phyloP scores from a whole-genome alignment of 441 rosid genomes.

The Arabidopsis hybrid region DNA sequence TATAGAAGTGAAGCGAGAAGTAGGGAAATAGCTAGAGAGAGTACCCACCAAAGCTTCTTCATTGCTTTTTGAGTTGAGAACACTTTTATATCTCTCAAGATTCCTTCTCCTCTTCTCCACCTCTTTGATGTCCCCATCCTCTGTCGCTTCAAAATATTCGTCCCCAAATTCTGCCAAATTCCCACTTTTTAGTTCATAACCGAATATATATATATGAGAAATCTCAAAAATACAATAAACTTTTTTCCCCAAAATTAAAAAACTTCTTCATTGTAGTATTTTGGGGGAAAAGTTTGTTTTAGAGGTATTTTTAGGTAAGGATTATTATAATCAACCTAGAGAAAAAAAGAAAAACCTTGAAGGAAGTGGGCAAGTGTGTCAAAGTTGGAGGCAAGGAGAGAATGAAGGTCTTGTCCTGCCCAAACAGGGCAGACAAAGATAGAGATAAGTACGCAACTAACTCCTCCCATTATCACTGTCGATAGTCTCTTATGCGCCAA shows the following conservation, averaged over 20 bases:
- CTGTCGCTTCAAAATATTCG: conserved; percentile 52
- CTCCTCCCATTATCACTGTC: conserved; percentile 68
- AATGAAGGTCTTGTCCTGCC: conserved; percentile 86
- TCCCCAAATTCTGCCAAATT: conserved; percentile 66
- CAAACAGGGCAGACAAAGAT: conserved; percentile 73
- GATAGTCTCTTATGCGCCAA: conserved; percentile 62
- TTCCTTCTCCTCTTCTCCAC: conserved; percentile 45
- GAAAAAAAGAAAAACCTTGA: conserved; percentile 54
- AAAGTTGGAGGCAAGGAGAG: conserved; percentile 56
- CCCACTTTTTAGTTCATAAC: conserved; percentile 10
- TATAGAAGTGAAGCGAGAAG: background rate
- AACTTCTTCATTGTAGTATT: background rate
- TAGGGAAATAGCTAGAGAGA: background rate
- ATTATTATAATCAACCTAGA: background rate
- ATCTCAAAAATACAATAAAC: background rate
- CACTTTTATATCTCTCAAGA: conserved; percentile 59
- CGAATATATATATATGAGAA: background rate
- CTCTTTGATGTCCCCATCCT: conserved; percentile 42
- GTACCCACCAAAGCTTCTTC: conserved; percentile 81
- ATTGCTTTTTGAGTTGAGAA: conserved; percentile 64
- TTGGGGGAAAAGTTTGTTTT: background rate
- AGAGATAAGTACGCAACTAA: conserved; percentile 54
- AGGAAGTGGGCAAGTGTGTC: conserved; percentile 65
- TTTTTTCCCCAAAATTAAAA: background rate
- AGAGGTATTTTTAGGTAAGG: background rate